Percentiles rank a stretch among this genome's conserved stretches.
Evolutionary conservation across 2,329 filamentous ascomycete species (phyloP).

Genomic region (Aspergillus melleus): DNA sequence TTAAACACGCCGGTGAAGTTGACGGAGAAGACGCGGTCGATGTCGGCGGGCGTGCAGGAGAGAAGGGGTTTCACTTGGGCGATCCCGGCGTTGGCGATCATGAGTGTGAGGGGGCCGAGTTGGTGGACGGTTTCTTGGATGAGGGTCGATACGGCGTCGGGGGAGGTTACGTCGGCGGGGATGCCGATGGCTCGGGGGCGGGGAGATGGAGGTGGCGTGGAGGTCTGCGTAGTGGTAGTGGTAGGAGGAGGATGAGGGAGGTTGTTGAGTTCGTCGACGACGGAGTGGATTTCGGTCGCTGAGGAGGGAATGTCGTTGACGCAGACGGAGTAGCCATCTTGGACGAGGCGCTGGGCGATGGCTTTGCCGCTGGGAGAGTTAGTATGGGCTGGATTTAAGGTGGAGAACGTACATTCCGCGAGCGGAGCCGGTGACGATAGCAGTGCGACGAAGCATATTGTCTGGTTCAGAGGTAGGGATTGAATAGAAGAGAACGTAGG

Average conservation of each 20-base stretch:
- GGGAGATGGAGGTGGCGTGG: background rate
- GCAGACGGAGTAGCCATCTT: constrained; percentile 66
- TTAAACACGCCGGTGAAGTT: constrained; percentile 67
- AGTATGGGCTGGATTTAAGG: background rate
- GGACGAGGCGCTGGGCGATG: constrained; percentile 60
- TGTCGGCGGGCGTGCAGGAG: constrained; percentile 58
- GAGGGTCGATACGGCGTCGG: constrained; percentile 54
- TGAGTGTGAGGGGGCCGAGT: constrained; percentile 52
- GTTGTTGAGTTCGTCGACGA: constrained; percentile 27
- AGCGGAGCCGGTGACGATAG: constrained; percentile 42
- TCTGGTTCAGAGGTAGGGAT: background rate
- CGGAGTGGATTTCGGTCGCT: constrained; percentile 52
- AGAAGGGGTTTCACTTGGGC: constrained; percentile 58
- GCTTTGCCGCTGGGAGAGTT: constrained; percentile 27
- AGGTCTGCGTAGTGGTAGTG: too few relatives aligned
- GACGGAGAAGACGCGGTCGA: constrained; percentile 61
- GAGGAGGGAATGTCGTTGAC: constrained; percentile 63
- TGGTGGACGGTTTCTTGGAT: constrained; percentile 54
- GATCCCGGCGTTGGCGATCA: constrained; percentile 65
- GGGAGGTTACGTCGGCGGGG: constrained; percentile 62
- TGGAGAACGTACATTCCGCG: constrained; percentile 38
- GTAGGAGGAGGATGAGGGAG: background rate
- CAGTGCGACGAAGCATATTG: constrained; percentile 25
- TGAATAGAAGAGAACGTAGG: background rate
- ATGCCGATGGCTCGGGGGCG: constrained; percentile 48